Percentiles rank a stretch among this genome's conserved stretches.
phyloP scores from a whole-genome alignment of 1,284 basidiomycete species.

The Leucoagaricus sp. region DNA sequence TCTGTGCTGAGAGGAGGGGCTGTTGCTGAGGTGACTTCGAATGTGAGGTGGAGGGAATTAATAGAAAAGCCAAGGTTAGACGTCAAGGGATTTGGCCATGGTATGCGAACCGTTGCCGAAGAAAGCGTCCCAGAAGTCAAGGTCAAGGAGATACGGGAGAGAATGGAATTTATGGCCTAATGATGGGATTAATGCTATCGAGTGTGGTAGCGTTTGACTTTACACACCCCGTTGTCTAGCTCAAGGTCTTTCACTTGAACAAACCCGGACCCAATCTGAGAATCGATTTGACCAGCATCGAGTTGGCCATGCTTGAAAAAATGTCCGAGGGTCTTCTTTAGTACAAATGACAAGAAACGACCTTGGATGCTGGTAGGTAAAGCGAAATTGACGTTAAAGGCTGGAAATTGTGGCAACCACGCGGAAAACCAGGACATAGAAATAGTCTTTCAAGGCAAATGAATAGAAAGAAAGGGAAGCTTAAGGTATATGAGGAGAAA shows the following conservation, averaged over 20 bases:
- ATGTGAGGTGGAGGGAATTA: slow-evolving; percentile 61
- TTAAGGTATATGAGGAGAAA: too few species aligned
- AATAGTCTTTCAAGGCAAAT: neutral
- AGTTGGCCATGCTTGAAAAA: slow-evolving; percentile 88
- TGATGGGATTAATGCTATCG: slow-evolving; percentile 18
- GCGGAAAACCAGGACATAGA: slow-evolving; percentile 32
- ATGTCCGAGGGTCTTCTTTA: slow-evolving; percentile 84
- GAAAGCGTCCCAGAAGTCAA: slow-evolving; percentile 75
- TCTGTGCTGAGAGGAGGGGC: slow-evolving; percentile 34
- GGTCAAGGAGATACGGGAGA: slow-evolving; percentile 69
- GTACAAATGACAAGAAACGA: slow-evolving; percentile 86
- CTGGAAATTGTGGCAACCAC: slow-evolving; percentile 56
- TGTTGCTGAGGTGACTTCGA: slow-evolving; percentile 46
- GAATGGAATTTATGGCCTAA: slow-evolving; percentile 79
- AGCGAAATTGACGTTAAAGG: slow-evolving; percentile 56
- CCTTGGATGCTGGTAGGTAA: slow-evolving; percentile 85
- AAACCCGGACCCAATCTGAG: slow-evolving; percentile 87
- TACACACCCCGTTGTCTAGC: slow-evolving; percentile 72
- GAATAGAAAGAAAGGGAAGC: neutral
- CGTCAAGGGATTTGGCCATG: slow-evolving; percentile 75
- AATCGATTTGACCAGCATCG: slow-evolving; percentile 86
- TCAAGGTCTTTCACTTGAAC: slow-evolving; percentile 86
- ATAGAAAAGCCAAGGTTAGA: slow-evolving; percentile 70
- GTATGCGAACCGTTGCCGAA: slow-evolving; percentile 74
- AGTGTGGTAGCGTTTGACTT: slow-evolving; percentile 13